phyloP scores from a whole-genome alignment of 2,329 filamentous ascomycete species.

The Claviceps sp. region DNA sequence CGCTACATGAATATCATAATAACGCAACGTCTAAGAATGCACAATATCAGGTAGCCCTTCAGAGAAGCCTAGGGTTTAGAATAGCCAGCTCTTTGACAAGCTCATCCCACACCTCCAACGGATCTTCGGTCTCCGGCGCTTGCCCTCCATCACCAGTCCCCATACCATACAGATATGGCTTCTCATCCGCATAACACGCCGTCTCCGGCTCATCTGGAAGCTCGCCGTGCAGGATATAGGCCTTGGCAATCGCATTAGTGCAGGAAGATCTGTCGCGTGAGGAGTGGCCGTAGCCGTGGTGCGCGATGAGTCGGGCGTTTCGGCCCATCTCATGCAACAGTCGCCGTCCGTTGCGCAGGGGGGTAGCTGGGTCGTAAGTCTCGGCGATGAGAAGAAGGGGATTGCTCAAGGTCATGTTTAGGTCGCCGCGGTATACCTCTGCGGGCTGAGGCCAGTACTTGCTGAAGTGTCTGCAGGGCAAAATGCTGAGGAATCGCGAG shows the following conservation, averaged over 20 bases:
- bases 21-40: too few species aligned
- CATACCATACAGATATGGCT: conserved; percentile 31
- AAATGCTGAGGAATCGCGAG: conserved; percentile 28
- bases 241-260: conserved; percentile 27
- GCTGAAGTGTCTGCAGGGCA: conserved; percentile 32
- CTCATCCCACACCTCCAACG: conserved; percentile 9
- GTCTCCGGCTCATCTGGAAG: conserved; percentile 29
- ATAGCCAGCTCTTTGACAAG: conserved; percentile 9
- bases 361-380: conserved; percentile 37
- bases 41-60: neutral
- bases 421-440: conserved; percentile 32
- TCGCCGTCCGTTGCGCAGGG: conserved; percentile 32
- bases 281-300: conserved; percentile 36
- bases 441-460: conserved; percentile 31
- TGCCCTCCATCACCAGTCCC: conserved; percentile 4
- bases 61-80: conserved; percentile 4
- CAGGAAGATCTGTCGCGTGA: conserved; percentile 31
- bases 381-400: conserved; percentile 34
- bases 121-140: neutral
- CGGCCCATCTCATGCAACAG: conserved; percentile 30
- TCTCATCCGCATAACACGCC: conserved; percentile 32
- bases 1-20: too few species aligned
- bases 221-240: conserved; percentile 27
- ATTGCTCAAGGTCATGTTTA: conserved; percentile 28
- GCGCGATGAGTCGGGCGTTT: conserved; percentile 33